phyloP scores from a whole-genome alignment of 495 filamentous ascomycete species.

The Gamarada debralockiae region DNA sequence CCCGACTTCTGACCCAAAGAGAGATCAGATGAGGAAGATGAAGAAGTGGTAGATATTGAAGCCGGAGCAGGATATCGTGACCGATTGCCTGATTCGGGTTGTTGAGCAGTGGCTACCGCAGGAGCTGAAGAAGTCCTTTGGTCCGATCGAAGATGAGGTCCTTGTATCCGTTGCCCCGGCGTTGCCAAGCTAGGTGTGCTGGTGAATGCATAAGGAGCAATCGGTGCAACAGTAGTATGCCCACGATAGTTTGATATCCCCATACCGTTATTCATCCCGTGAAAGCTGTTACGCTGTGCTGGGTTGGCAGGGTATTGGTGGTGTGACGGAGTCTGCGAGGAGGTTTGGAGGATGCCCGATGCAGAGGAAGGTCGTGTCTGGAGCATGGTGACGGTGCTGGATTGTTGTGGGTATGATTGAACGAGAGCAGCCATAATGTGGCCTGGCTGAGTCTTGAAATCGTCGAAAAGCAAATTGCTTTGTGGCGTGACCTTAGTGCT shows the following conservation, averaged over 20 bases:
- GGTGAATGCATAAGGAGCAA: constrained; percentile 84
- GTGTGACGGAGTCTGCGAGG: constrained; percentile 46
- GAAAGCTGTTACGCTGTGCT: constrained; percentile 60
- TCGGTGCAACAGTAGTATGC: constrained; percentile 58
- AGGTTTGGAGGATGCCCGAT: constrained; percentile 57
- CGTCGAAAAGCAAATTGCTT: constrained; percentile 2
- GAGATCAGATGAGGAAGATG: constrained; percentile 33
- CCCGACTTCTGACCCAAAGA: constrained; percentile 22
- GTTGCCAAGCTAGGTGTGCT: constrained; percentile 65
- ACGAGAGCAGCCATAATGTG: constrained; percentile 83
- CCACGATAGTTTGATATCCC: constrained; percentile 64
- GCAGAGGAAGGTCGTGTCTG: constrained; percentile 72
- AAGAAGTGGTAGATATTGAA: constrained; percentile 57
- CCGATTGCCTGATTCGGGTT: constrained; percentile 43
- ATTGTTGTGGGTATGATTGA: constrained; percentile 82
- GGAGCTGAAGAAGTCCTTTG: constrained; percentile 65
- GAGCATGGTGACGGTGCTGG: constrained; percentile 75
- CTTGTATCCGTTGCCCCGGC: constrained; percentile 51
- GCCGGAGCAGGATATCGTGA: constrained; percentile 56
- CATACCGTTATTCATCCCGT: constrained; percentile 45
- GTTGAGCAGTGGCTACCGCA: constrained; percentile 41
- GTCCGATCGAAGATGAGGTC: constrained; percentile 61
- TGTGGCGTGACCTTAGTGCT: neutral
- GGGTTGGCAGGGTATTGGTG: constrained; percentile 51
- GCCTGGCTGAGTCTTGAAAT: neutral